These are phyloP conservation scores for Calonectria multiphialidica DNA, from an alignment of 2,329 filamentous ascomycete genomes.

Conservation along the genomic window DNA sequence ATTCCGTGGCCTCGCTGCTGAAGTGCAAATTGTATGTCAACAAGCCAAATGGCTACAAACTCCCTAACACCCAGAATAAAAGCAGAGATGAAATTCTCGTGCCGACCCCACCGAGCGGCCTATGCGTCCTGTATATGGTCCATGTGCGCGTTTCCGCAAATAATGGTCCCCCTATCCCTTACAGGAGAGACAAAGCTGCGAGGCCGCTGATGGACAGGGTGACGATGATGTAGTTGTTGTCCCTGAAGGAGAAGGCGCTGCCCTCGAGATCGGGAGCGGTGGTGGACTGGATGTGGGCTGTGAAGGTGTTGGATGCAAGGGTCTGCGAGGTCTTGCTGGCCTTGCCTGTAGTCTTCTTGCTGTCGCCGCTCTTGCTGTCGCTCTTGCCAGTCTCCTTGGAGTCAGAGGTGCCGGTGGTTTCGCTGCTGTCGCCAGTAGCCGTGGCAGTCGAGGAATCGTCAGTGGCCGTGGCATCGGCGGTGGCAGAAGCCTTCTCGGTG, in stretches of 20 bases:
- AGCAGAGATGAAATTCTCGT: not conserved
- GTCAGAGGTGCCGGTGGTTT: slow-evolving; percentile 5
- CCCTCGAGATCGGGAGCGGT: slow-evolving; percentile 40
- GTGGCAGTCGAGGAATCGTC: slow-evolving; percentile 31
- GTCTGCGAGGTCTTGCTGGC: slow-evolving; percentile 26
- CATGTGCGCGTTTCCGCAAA: not conserved
- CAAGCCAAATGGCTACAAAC: not conserved
- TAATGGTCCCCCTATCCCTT: not conserved
- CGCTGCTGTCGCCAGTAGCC: slow-evolving; percentile 25
- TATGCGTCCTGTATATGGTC: not conserved
- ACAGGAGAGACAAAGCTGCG: slow-evolving; percentile 39
- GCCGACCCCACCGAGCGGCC: not conserved
- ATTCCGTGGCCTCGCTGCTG: not conserved
- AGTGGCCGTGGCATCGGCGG: slow-evolving; percentile 29
- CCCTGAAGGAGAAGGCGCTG: slow-evolving; percentile 29
- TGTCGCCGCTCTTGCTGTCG: not conserved
- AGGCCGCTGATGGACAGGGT: slow-evolving; percentile 41
- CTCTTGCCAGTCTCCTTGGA: slow-evolving; percentile 17
- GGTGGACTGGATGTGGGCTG: slow-evolving; percentile 33
- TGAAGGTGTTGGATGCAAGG: slow-evolving; percentile 31
- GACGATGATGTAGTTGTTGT: slow-evolving; percentile 37
- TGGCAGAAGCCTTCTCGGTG: slow-evolving; percentile 24
- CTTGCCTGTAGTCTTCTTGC: slow-evolving; percentile 22
- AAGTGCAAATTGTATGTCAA: slow-evolving; percentile 1
- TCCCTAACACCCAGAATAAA: slow-evolving; percentile 11